A percentile compares a stretch with the other conserved stretches of the same genome.
These are phyloP conservation scores for Fraxinus sp. DNA, from an alignment of 305 asterid genomes.

Conservation along the genomic window DNA sequence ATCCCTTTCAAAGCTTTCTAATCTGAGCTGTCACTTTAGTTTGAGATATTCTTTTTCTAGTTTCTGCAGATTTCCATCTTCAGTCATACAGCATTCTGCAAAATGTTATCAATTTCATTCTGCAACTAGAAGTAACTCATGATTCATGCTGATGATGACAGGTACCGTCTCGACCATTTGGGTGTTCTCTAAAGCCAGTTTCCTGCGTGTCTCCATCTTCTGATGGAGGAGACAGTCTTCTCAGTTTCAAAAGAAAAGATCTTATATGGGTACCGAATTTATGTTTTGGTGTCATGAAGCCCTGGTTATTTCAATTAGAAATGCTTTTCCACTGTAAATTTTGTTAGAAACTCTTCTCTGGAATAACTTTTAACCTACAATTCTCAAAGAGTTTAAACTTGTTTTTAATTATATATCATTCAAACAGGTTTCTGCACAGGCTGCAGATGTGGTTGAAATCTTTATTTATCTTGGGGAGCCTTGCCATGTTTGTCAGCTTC, in stretches of 20 bases:
- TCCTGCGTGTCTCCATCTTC: slow-evolving; percentile 79
- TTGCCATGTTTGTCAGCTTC: slow-evolving; percentile 92
- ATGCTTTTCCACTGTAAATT: neutral
- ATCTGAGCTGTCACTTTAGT: slow-evolving; percentile 20
- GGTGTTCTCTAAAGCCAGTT: slow-evolving; percentile 91
- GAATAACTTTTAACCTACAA: neutral
- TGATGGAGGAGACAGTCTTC: slow-evolving; percentile 89
- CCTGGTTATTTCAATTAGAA: slow-evolving; percentile 8
- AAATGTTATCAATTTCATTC: slow-evolving; percentile 18
- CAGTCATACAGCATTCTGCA: slow-evolving; percentile 3
- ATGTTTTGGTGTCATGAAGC: slow-evolving; percentile 22
- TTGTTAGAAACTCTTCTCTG: neutral
- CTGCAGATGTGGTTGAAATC: slow-evolving; percentile 94
- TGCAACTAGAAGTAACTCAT: slow-evolving; percentile 30
- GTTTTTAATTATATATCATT: slow-evolving; percentile 21
- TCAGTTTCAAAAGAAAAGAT: slow-evolving; percentile 79
- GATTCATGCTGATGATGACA: slow-evolving; percentile 40
- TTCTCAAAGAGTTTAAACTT: neutral
- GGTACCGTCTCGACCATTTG: slow-evolving; percentile 91
- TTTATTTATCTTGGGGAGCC: slow-evolving; percentile 93
- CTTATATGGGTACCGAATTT: slow-evolving; percentile 73
- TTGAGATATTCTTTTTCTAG: slow-evolving; percentile 9
- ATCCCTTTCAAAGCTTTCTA: neutral
- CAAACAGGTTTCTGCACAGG: slow-evolving; percentile 76
- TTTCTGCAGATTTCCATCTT: slow-evolving; percentile 16